These are phyloP conservation scores for Hexamita inflata DNA, from an alignment of 208 protist genomes.

Conservation along the genomic window DNA sequence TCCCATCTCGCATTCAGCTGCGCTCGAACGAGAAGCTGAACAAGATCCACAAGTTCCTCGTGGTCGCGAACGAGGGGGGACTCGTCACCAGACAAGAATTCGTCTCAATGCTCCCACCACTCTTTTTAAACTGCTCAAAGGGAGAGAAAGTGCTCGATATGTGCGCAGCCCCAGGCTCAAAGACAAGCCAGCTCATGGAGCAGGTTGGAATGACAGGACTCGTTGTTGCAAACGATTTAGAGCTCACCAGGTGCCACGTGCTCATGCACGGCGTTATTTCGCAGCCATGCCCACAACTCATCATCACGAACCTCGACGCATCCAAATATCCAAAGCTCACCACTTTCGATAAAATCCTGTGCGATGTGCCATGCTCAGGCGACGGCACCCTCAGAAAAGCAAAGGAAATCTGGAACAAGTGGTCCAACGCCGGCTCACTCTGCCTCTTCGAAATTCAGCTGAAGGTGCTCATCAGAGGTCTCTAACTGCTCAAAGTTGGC, in stretches of 20 bases:
- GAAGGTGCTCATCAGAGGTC: conserved; percentile 80
- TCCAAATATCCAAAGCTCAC: conserved; percentile 3
- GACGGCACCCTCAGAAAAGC: conserved; percentile 91
- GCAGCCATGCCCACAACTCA: conserved; percentile 52
- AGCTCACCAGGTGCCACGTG: conserved; percentile 69
- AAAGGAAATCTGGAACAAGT: conserved; percentile 74
- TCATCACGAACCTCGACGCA: conserved; percentile 35
- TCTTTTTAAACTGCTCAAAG: conserved; percentile 75
- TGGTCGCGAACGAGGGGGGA: not conserved
- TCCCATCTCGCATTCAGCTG: not conserved
- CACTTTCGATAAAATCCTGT: conserved; percentile 72
- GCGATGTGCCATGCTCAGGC: conserved; percentile 95
- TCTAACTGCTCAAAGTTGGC: conserved; percentile 74
- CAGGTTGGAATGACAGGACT: conserved; percentile 93
- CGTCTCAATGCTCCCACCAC: conserved; percentile 88
- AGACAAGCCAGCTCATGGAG: conserved; percentile 82
- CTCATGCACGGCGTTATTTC: conserved; percentile 86
- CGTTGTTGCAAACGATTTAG: conserved; percentile 91
- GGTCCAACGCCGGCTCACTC: conserved; percentile 65
- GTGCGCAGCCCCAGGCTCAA: conserved; percentile 89
- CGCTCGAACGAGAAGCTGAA: not conserved
- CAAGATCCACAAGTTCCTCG: not conserved
- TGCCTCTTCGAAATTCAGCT: conserved; percentile 74
- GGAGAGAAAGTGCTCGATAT: conserved; percentile 83
- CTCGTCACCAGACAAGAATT: conserved; percentile 62